These are phyloP conservation scores for Medakamo hakoo DNA, from an alignment of 139 green algal genomes.

Conservation along the genomic window DNA sequence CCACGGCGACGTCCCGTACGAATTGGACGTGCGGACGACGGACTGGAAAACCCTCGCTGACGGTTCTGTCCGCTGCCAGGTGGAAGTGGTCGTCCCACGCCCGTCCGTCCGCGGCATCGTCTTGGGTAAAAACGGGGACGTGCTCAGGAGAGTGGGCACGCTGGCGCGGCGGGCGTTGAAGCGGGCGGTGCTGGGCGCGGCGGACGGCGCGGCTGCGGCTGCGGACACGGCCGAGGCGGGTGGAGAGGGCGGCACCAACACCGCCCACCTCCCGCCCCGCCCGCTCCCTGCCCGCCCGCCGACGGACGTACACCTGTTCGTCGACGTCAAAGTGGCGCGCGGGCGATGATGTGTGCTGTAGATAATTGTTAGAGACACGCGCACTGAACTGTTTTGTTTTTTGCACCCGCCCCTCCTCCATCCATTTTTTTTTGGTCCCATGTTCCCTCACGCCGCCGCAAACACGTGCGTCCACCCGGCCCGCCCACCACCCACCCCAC, in stretches of 20 bases:
- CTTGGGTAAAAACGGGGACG: background rate
- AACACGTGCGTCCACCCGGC: background rate
- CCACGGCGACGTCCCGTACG: background rate
- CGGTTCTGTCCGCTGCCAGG: background rate
- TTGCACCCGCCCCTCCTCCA: background rate
- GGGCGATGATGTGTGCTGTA: background rate
- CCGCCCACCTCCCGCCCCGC: too few relatives aligned
- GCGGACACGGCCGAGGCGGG: too few relatives aligned
- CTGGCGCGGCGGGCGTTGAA: background rate
- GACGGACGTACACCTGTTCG: background rate
- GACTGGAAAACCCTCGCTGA: background rate
- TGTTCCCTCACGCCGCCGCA: too few relatives aligned
- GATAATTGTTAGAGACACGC: too few relatives aligned
- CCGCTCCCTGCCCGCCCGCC: too few relatives aligned
- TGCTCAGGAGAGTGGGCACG: background rate
- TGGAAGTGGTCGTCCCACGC: background rate
- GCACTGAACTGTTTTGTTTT: background rate
- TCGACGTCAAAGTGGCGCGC: background rate
- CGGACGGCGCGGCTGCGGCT: too few relatives aligned
- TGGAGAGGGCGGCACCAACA: too few relatives aligned
- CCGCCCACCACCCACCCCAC: too few relatives aligned
- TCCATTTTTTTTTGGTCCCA: too few relatives aligned
- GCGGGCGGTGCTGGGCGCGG: slow-evolving; percentile 1
- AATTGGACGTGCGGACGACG: background rate
- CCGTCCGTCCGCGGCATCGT: background rate